Evolutionary conservation across 2,329 filamentous ascomycete genomes (phyloP), one percentile per base, ranked within the genome.

Genomic region (Colletotrichum sp.): DNA sequence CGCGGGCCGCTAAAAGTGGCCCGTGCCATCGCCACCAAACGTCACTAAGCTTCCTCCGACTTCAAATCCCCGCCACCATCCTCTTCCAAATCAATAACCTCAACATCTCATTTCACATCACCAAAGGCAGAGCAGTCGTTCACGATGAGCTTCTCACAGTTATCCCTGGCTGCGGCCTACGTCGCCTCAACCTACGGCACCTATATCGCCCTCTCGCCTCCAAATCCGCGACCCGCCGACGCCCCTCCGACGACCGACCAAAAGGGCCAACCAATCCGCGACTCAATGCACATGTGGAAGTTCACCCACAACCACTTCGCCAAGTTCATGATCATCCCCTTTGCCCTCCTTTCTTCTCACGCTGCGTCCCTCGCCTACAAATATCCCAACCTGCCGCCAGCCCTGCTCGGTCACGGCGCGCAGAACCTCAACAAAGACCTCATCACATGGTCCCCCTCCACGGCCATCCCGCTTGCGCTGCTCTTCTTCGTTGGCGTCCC

Each of bases 371-470:
- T 83, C 5, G 77, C 77, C 10, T 75, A 70, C 28, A 24, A 76
- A 39, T 72, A 81, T 26, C 82, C 81, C 12, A 8, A 71, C 39
- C 68, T 80, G 15, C 81, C 83, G 13, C 52, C 68, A 2, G 15
- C 78, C 0, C 69, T 57, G 28, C 64, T 84, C 7, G 76, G 79
- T 28, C 59, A 82, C 71, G 84, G 81, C n/a, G 72, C 74, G 7
- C 76, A 79, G n/a, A 85, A 85, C 5, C 74, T 87, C 10, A 83
- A 85, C 72, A 21, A 67, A 1, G 55, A 78, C 34, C 77, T 84
- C 13, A 72, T 85, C 34, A 85, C 84, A 8, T 87, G 85, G 85
- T 85, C 85, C 6, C 24, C 79, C 13, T 76, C 80, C 18, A 86
- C 85, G 2, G 76, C 79, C 1, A 65, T 87, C 24, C 85, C 85